Base-by-base conservation (phyloP, 306 rosid genomes). In the Gleditsia sinensis region DNA sequence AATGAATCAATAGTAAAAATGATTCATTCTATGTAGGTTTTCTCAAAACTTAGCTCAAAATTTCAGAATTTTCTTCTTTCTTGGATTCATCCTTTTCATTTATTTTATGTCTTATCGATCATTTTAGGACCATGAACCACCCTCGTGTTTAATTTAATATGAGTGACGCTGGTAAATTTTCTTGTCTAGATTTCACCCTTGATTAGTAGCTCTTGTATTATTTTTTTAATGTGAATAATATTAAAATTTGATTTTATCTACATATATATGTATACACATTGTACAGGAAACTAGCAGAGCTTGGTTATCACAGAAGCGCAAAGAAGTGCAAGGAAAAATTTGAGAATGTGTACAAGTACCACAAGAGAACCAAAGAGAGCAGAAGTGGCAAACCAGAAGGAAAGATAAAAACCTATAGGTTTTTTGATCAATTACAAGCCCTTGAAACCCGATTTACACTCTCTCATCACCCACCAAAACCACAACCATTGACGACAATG, bases 301-400 rank as follows among this genome's bases (percentile, higher is more conserved):
- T 84, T 76, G 97, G 99, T 5, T 94, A 88, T 69, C 67, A 86
- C 8, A 58, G 96, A 84, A 94, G 89, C 58, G 87, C 97, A 50
- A 94, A 92, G 84, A 94, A 94, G 78, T 94, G 99, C 87, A 94
- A 84, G 68, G 99, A 94, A 81, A 94, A 94, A 81, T 94, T 94
- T 49, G 99, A 94, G 87, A 94, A 94, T 51, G 95, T 94, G 20
- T 92, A 88, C 81, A 94, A 94, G 78, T 94, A 94, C 79, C 97
- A 94, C 85, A 88, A 84, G 55, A 90, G 99, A 82, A 94, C 99
- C 67, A 94, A 88, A 90, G 95, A 90, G 62, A 81, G 90, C 14
- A 80, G 97, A 40, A 81, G 84, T 43, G 94, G 88, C 1, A 92
- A 92, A 78, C 17, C 87, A 0, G 95, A 94, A 21, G 93, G 96